Evolutionary conservation across 768 basidiomycete species (phyloP).

Genomic region (Podaxis rugospora): DNA sequence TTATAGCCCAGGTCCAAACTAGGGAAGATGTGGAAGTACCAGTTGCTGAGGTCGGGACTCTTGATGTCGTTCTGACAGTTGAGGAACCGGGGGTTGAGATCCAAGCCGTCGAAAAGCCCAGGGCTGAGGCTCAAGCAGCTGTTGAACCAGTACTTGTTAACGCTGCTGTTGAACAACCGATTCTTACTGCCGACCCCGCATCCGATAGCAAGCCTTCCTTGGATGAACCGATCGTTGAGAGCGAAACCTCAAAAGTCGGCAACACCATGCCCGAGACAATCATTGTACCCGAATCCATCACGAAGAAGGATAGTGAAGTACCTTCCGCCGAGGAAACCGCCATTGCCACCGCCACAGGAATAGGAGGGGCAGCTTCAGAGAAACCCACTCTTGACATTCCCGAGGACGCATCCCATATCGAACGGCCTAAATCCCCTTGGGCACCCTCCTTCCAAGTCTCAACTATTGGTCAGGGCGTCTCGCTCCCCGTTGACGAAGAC

Average conservation of each 20-base stretch:
- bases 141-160: neutral
- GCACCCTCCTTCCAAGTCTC: slow-evolving; percentile 50
- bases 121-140: neutral
- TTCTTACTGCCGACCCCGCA: neutral
- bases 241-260: neutral
- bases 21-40: neutral
- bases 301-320: neutral
- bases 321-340: neutral
- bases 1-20: neutral
- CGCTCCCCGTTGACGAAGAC: slow-evolving; percentile 17
- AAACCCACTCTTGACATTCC: neutral
- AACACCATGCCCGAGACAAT: slow-evolving; percentile 11
- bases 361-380: neutral
- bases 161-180: neutral
- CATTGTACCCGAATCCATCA: neutral
- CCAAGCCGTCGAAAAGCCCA: neutral
- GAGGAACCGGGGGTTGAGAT: neutral
- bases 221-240: neutral
- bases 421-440: slow-evolving; percentile 48
- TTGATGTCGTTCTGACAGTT: neutral
- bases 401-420: slow-evolving; percentile 15
- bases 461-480: slow-evolving; percentile 27
- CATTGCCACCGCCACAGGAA: neutral
- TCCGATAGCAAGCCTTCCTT: neutral
- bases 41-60: neutral